Evolutionary conservation across 1,284 basidiomycete genomes (phyloP), one percentile per base, ranked within the genome.

Genomic region (Ustilago crameri): DNA sequence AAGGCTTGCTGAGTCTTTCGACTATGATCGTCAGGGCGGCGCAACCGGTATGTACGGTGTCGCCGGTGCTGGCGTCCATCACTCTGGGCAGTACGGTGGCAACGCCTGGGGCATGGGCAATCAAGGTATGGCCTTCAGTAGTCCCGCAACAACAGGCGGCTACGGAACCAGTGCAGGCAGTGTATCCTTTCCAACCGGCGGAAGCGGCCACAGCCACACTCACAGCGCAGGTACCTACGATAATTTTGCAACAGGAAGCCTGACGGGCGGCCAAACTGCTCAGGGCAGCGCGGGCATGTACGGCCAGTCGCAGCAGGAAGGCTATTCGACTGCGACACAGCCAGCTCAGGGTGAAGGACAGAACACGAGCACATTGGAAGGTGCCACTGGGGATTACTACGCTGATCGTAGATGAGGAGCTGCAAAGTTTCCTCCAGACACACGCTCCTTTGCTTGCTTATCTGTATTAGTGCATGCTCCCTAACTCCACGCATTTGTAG

Each of bases 141-240:
- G 54, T 17, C 46, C 43, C 5, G 48, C 42, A n/a, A 32, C 48
- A 15, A n/a, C 54, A 26, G 46, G 53, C 18, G 52, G 54, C 10
- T 69, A 64, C 40, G 24, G 34, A 3, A 37, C 47, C 5, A 35
- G 46, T 2, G 15, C 66, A 0, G 46, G 52, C 47, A 49, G 30
- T 27, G 49, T 56, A 2, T 42, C 59, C 1, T 68, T 68, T 27
- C 35, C 46, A 5, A 23, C 50, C 17, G 40, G 57, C 1, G 48
- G 65, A 20, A 38, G 59, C 17, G 26, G 35, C 23, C 51, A 52
- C 22, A 54, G 57, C 38, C 61, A 70, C 42, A 48, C 57, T 32
- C 61, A 70, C 51, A 64, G 57, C 53, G 56, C 53, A 8, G 52
- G 60, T 52, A 64, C 47, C 56, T 64, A 64, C 45, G 61, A 60